Percentiles rank a stretch among this genome's conserved stretches.
Evolutionary conservation across 2,329 filamentous ascomycete species (phyloP).

Genomic region (Neospermospora avenae): DNA sequence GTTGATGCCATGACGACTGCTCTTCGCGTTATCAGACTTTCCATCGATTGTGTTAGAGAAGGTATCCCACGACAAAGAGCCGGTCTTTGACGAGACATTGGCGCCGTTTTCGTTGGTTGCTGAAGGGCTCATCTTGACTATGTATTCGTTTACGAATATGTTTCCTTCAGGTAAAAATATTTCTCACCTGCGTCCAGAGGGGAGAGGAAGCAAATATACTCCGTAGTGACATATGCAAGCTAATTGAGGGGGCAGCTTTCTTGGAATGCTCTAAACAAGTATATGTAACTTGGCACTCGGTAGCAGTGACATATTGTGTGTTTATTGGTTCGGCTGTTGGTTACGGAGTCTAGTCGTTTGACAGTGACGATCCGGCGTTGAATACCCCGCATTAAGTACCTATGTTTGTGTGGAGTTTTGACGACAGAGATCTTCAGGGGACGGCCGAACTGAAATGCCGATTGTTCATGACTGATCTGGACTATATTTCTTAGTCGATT

Average conservation of each 20-base stretch:
- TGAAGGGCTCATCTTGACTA: constrained; percentile 13
- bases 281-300: background rate
- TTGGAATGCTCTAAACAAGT: background rate
- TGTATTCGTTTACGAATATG: background rate
- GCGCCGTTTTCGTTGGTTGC: constrained; percentile 6
- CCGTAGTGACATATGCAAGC: background rate
- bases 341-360: background rate
- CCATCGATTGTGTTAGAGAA: constrained; percentile 24
- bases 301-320: background rate
- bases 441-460: background rate
- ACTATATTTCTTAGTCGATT: too few species aligned
- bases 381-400: background rate
- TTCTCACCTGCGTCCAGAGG: background rate
- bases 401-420: background rate
- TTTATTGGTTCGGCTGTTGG: background rate
- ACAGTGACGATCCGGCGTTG: background rate
- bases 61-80: constrained; percentile 8
- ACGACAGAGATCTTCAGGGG: background rate
- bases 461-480: background rate
- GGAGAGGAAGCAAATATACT: background rate
- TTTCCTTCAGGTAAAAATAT: background rate
- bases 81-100: background rate
- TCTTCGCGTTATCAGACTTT: constrained; percentile 5
- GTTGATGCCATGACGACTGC: constrained; percentile 10
- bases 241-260: background rate